These are phyloP conservation scores for Xylaria multiplex DNA, from an alignment of 2,329 filamentous ascomycete species.

Conservation along the genomic window DNA sequence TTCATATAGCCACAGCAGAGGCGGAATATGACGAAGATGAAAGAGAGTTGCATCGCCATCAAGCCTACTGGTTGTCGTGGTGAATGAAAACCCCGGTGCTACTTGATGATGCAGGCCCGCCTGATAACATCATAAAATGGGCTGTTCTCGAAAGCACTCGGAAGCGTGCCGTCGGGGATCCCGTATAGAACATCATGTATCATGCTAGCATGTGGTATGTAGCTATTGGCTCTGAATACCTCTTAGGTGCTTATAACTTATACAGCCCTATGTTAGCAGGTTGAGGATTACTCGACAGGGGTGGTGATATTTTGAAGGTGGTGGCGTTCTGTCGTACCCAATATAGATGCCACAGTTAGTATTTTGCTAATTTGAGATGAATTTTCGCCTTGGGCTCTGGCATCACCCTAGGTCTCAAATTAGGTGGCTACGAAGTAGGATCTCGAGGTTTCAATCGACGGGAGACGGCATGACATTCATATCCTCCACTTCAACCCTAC, in stretches of 20 bases:
- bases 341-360: background rate
- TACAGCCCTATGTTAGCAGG: background rate
- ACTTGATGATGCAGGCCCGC: constrained; percentile 16
- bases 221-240: constrained; percentile 8
- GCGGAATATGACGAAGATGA: background rate
- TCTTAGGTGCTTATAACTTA: background rate
- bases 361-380: background rate
- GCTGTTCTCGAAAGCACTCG: constrained; percentile 4
- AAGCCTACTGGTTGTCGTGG: background rate
- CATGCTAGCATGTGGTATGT: constrained; percentile 11
- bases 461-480: constrained; percentile 5
- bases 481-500: background rate
- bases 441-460: background rate
- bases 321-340: background rate
- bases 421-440: background rate
- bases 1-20: background rate
- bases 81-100: background rate
- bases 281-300: background rate
- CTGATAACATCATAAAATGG: constrained; percentile 12
- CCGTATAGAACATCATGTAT: background rate
- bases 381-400: background rate
- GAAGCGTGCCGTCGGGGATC: constrained; percentile 1
- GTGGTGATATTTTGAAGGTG: background rate
- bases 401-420: background rate
- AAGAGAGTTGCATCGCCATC: background rate